Base-by-base conservation (phyloP, 176 grass and related monocot genomes). In the Rhipidocladum racemiflorum region DNA sequence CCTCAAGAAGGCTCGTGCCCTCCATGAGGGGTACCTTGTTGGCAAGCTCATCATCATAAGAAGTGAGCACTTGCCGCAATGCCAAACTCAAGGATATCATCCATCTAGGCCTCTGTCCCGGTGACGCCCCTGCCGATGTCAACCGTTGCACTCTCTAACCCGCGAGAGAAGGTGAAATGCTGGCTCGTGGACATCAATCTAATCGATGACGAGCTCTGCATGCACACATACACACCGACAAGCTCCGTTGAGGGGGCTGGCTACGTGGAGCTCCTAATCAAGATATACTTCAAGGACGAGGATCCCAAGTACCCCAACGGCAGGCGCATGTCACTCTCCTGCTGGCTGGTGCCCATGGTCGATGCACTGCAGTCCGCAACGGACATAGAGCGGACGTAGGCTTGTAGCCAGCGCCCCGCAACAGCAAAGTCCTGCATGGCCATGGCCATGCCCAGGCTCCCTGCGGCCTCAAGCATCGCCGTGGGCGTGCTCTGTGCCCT, bases 261-360 rank as follows among this genome's bases (percentile, higher is more conserved):
- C 3, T 78, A 98, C 81, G 83, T 98, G n/a, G 92, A 98, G 63
- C 95, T 98, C 38, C 75, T 98, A 8, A 72, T 98, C 73, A 98
- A 91, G 87, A 72, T 98, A 2, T 95, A 98, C 86, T 95, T 88
- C 87, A 91, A 74, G 77, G 74, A 75, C 35, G 92, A 93, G 85
- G 54, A 91, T 66, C 86, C 84, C 28, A 79, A 90, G 27, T 93
- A 77, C 76, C 95, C 84, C 9, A 30, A 68, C 54, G 95, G 90
- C 48, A 92, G 92, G 11, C 78, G 89, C 28, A 79, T 98, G 90
- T 89, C 95, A 1, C 95, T 90, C 80, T 23, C 94, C 87, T 32
- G 1, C 2, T 2, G 30, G 2, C 30, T 2, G 2, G 30, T 32
- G 30, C 30, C 30, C 2, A 32, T 32, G 2, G 30, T 32, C 30